Conservation (phyloP, 2,329 filamentous ascomycete species). For the Cercospora sesami region DNA sequence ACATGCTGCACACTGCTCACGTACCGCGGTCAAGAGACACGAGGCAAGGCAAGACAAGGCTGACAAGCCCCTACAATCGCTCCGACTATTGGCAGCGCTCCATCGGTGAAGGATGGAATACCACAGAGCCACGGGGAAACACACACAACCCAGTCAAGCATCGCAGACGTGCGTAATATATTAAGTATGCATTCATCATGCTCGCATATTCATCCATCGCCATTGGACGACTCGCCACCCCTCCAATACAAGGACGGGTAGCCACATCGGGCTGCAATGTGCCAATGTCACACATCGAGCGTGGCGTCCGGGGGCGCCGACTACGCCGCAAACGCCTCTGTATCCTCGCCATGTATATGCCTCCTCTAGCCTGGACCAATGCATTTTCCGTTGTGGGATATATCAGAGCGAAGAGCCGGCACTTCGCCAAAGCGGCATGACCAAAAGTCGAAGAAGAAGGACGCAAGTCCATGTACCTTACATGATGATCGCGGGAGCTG, state of each 20-base stretch:
- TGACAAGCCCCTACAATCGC: neutral
- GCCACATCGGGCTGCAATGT: constrained; percentile 12
- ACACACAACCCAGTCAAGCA: neutral
- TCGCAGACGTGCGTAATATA: neutral
- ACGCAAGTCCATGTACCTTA: constrained; percentile 13
- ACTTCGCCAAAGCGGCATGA: constrained; percentile 8
- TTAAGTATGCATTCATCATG: constrained; percentile 9
- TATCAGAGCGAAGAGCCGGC: constrained; percentile 19
- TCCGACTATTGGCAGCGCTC: neutral
- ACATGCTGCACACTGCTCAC: neutral
- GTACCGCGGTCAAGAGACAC: neutral
- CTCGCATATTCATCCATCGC: neutral
- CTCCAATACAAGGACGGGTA: neutral
- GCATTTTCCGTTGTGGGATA: constrained; percentile 12
- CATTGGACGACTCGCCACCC: neutral
- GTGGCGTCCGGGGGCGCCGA: neutral
- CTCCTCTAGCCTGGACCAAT: constrained; percentile 5
- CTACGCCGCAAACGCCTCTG: constrained; percentile 10
- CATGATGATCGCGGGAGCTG: constrained; percentile 33
- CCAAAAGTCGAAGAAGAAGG: neutral
- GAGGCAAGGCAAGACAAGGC: neutral
- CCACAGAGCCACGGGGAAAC: neutral
- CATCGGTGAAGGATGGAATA: neutral
- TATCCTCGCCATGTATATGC: constrained; percentile 13
- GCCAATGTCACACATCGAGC: constrained; percentile 4